Percentiles rank a stretch among this genome's conserved stretches.
Evolutionary conservation across 2,329 filamentous ascomycete species (phyloP).

Genomic region (Ascochyta pisi): DNA sequence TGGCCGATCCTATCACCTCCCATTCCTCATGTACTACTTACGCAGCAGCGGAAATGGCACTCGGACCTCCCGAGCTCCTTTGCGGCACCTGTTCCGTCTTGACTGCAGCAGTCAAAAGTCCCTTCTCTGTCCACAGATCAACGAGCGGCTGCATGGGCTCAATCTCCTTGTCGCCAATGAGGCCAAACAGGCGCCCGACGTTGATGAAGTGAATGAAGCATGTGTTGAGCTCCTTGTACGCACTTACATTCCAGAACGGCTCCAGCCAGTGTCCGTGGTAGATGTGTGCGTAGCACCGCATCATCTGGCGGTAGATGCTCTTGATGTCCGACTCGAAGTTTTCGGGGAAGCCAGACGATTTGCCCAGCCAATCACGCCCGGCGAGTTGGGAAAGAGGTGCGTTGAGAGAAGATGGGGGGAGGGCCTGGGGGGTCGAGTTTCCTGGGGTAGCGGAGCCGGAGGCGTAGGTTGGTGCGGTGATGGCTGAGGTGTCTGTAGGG

Average conservation of each 20-base stretch:
- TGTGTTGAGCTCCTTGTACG: slow-evolving; percentile 60
- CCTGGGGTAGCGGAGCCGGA: slow-evolving; percentile 59
- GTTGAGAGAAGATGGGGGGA: slow-evolving; percentile 55
- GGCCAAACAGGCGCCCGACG: slow-evolving; percentile 74
- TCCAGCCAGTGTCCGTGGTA: slow-evolving; percentile 61
- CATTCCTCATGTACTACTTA: background rate
- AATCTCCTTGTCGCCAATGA: slow-evolving; percentile 87
- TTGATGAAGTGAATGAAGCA: slow-evolving; percentile 63
- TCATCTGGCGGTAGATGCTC: slow-evolving; percentile 63
- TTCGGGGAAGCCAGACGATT: slow-evolving; percentile 74
- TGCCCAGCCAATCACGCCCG: slow-evolving; percentile 83
- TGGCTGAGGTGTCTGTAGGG: slow-evolving; percentile 79
- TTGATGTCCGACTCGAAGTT: slow-evolving; percentile 77
- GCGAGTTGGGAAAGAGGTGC: slow-evolving; percentile 68
- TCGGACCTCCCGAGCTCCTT: slow-evolving; percentile 26
- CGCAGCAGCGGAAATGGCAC: slow-evolving; percentile 23
- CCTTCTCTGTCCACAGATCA: slow-evolving; percentile 88
- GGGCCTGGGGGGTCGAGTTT: slow-evolving; percentile 52
- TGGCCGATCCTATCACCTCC: background rate
- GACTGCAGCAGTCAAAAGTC: slow-evolving; percentile 70
- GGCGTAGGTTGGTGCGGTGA: slow-evolving; percentile 65
- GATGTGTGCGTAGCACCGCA: slow-evolving; percentile 61
- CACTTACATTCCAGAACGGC: slow-evolving; percentile 57
- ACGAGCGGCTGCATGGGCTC: slow-evolving; percentile 96
- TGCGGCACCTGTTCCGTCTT: slow-evolving; percentile 31